These are phyloP conservation scores for Monilinia vaccinii-corymbosi DNA, from an alignment of 2,329 filamentous ascomycete species.

Conservation along the genomic window DNA sequence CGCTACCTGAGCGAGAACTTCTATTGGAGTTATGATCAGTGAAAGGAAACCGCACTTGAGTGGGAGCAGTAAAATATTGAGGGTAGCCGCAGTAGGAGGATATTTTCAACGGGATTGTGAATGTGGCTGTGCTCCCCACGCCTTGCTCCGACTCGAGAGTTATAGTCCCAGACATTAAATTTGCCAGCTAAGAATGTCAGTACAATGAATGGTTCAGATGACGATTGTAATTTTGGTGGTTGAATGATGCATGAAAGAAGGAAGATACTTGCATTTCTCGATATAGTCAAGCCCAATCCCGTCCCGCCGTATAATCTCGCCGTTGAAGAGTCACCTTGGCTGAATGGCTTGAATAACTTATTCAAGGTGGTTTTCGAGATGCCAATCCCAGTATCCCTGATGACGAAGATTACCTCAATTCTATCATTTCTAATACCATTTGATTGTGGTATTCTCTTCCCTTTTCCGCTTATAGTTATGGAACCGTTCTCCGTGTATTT, in stretches of 20 bases:
- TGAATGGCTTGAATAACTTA: constrained; percentile 69
- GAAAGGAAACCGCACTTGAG: neutral
- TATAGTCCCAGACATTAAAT: constrained; percentile 21
- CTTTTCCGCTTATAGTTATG: constrained; percentile 41
- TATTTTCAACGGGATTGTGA: constrained; percentile 19
- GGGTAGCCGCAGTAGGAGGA: constrained; percentile 8
- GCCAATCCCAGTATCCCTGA: constrained; percentile 68
- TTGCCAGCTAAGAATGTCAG: constrained; percentile 17
- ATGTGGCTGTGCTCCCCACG: constrained; percentile 19
- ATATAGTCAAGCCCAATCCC: constrained; percentile 70
- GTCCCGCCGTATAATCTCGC: constrained; percentile 73
- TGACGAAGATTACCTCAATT: constrained; percentile 50
- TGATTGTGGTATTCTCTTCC: neutral
- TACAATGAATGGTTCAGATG: neutral
- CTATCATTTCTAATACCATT: constrained; percentile 33
- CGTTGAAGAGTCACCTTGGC: constrained; percentile 66
- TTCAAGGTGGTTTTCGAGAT: constrained; percentile 62
- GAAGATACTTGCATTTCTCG: constrained; percentile 27
- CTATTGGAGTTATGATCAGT: neutral
- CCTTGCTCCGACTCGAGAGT: constrained; percentile 12
- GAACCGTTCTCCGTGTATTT: constrained; percentile 68
- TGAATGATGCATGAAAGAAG: neutral
- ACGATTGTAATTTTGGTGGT: neutral
- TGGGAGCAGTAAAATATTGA: neutral
- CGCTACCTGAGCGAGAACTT: neutral